Conservation (phyloP, 441 rosid species). For the Pelargonium cotyledonis region DNA sequence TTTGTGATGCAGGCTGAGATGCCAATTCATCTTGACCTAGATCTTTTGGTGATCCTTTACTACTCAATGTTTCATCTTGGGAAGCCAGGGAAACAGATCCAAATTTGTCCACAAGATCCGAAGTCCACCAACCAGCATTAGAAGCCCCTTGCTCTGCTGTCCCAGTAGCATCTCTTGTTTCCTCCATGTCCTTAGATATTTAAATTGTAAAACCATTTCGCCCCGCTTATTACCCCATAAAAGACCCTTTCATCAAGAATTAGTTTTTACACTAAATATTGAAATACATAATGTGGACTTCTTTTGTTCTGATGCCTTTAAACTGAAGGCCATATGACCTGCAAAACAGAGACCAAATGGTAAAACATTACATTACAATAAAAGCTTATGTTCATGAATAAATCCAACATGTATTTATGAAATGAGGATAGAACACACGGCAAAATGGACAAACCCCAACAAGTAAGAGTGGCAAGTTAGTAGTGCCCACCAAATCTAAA, state of each 20-base stretch:
- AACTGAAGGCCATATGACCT: constrained; percentile 58
- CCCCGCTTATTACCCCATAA: constrained; percentile 52
- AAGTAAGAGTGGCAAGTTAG: neutral
- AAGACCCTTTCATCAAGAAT: constrained; percentile 23
- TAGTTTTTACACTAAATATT: constrained; percentile 29
- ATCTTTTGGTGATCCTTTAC: constrained; percentile 55
- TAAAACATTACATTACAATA: neutral
- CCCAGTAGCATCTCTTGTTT: constrained; percentile 65
- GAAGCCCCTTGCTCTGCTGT: constrained; percentile 69
- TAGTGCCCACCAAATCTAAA: neutral
- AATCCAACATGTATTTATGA: neutral
- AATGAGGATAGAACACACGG: neutral
- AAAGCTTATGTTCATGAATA: neutral
- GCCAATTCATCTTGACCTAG: constrained; percentile 55
- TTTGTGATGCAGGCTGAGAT: constrained; percentile 77
- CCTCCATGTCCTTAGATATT: constrained; percentile 66
- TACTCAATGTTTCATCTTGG: constrained; percentile 58
- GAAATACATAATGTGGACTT: constrained; percentile 23
- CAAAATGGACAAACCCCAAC: neutral
- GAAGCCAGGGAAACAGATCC: constrained; percentile 70
- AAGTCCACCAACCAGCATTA: constrained; percentile 72
- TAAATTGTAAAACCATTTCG: constrained; percentile 55
- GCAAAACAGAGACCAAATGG: constrained; percentile 17
- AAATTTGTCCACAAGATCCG: constrained; percentile 75
- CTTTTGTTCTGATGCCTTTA: constrained; percentile 25